phyloP scores from a whole-genome alignment of 495 filamentous ascomycete species.

The Clavariopsis aquatica region DNA sequence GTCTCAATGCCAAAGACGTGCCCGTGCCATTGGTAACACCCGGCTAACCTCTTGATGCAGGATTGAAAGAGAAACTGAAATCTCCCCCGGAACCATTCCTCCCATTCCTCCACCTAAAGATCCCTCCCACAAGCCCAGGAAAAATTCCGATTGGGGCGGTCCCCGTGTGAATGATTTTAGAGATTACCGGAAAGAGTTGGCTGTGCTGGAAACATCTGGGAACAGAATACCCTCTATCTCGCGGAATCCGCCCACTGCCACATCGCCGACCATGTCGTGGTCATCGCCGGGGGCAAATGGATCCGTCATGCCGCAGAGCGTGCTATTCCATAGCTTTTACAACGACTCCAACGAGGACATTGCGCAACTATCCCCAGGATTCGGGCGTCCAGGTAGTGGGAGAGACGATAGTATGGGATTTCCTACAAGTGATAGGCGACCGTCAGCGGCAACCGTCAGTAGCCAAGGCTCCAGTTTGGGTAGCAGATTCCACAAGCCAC shows the following conservation, averaged over 20 bases:
- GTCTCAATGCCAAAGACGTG: constrained; percentile 24
- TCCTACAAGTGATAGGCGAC: constrained; percentile 70
- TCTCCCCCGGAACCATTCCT: constrained; percentile 47
- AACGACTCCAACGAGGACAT: constrained; percentile 68
- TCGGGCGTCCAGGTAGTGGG: constrained; percentile 62
- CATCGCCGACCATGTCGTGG: constrained; percentile 46
- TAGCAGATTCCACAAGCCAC: constrained; percentile 68
- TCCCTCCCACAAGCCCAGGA: constrained; percentile 37
- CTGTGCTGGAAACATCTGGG: constrained; percentile 63
- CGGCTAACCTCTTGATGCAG: constrained; percentile 30
- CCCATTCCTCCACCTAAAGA: constrained; percentile 43
- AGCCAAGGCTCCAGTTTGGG: constrained; percentile 84
- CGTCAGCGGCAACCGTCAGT: constrained; percentile 85
- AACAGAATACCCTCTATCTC: constrained; percentile 55
- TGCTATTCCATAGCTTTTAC: constrained; percentile 54
- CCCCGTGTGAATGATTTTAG: constrained; percentile 58
- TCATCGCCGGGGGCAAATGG: constrained; percentile 24
- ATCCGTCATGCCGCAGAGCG: constrained; percentile 42
- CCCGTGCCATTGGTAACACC: neutral
- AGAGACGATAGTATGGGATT: constrained; percentile 67
- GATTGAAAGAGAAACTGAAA: constrained; percentile 39
- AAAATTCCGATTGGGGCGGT: constrained; percentile 46
- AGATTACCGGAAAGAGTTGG: constrained; percentile 71
- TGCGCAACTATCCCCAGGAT: constrained; percentile 65
- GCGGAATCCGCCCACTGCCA: constrained; percentile 56